These are phyloP conservation scores for Xylaria longipes DNA, from an alignment of 495 filamentous ascomycete species.

Conservation along the genomic window DNA sequence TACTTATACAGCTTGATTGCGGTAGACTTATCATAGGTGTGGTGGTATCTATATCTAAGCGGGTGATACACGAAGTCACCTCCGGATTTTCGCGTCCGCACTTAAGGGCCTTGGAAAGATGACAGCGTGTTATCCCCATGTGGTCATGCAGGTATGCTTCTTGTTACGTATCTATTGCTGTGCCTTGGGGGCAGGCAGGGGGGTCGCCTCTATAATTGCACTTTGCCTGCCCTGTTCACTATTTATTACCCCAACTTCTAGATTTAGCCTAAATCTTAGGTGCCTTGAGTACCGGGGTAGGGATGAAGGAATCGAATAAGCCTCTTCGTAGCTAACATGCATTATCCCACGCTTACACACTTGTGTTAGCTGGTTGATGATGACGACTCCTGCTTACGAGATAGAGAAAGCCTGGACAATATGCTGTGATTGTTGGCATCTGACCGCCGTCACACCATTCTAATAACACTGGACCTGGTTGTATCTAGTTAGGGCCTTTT, in stretches of 20 bases:
- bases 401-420: not conserved
- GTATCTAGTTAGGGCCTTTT: not conserved
- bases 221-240: not conserved
- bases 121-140: not conserved
- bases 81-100: too few species aligned
- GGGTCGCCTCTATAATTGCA: not conserved
- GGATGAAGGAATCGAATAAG: not conserved
- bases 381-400: not conserved
- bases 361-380: not conserved
- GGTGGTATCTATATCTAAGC: too few species aligned
- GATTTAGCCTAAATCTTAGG: constrained; percentile 9
- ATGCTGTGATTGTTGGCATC: not conserved
- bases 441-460: not conserved
- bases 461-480: not conserved
- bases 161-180: too few species aligned
- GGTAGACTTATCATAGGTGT: not conserved
- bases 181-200: not conserved
- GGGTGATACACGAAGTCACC: not conserved
- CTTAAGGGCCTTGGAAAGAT: too few species aligned
- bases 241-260: not conserved
- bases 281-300: not conserved
- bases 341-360: not conserved
- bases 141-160: too few species aligned
- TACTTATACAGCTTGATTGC: not conserved
- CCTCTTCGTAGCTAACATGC: not conserved